Evolutionary conservation across 495 filamentous ascomycete species (phyloP), one percentile per base, ranked within the genome.

Genomic region (Neurospora terricola): DNA sequence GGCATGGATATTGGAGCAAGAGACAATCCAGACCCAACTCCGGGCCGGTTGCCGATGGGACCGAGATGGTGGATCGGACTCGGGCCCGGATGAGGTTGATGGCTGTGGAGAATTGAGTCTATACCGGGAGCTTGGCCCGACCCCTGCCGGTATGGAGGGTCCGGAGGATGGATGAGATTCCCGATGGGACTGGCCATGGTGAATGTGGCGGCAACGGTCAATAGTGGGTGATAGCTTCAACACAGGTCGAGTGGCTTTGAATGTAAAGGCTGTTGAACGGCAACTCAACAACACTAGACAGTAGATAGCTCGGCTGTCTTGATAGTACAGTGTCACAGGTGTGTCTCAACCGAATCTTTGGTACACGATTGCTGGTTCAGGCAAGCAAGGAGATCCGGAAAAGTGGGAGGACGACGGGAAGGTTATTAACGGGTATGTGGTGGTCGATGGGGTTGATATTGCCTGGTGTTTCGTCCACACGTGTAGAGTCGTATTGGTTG

Each of bases 101-200:
- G 72, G 34, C 72, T 69, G 62, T 68, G 70, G 30, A 18, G 71
- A 42, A 34, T 54, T 5, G 21, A 40, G 62, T n/a, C n/a, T 40
- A 43, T 37, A 4, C 70, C 39, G 54, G 62, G 34, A 18, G 71
- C 37, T 62, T 45, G 36, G 54, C 34, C 21, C n/a, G 71, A 38
- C 37, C 36, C 27, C 21, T 69, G 37, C 42, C 30, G 59, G 48
- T 72, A 59, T 62, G 66, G 68, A 39, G 69, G 69, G 11, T 75
- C 70, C 30, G 70, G 73, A 38, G 73, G 77, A 38, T 77, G 73
- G 48, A 78, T 75, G 70, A 80, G 73, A 43, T 79, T 73, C 4
- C 73, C 72, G 42, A 78, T 77, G 42, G 80, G 80, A 38, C 77
- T 78, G 68, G 77, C 77, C 77, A 80, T 78, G 48, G 69, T 69